These are phyloP conservation scores for Nannochloropsis salina DNA, from an alignment of 108 stramenopile genomes.

Conservation along the genomic window DNA sequence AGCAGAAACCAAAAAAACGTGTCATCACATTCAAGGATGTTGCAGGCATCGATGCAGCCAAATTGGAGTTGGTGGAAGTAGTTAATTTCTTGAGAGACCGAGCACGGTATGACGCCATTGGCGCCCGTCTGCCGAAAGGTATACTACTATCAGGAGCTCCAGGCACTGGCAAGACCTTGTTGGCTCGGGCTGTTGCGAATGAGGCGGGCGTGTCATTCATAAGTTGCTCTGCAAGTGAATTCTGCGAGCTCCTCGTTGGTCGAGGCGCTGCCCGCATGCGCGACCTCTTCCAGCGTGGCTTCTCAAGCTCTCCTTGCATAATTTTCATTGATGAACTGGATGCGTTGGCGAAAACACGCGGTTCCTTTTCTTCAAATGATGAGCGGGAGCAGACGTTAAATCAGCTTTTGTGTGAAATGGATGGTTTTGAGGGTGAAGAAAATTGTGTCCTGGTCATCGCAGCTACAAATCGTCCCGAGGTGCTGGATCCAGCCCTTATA, in stretches of 20 bases:
- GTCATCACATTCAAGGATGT: slow-evolving; percentile 69
- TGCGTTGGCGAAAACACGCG: slow-evolving; percentile 52
- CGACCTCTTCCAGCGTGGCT: slow-evolving; percentile 46
- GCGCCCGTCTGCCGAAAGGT: slow-evolving; percentile 51
- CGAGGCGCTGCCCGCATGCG: slow-evolving; percentile 52
- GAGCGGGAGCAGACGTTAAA: slow-evolving; percentile 92
- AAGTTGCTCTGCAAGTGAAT: slow-evolving; percentile 50
- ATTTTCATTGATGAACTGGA: slow-evolving; percentile 55
- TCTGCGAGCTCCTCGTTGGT: slow-evolving; percentile 54
- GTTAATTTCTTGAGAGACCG: slow-evolving; percentile 54
- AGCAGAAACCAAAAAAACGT: slow-evolving; percentile 27
- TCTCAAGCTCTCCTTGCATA: slow-evolving; percentile 41
- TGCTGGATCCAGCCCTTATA: slow-evolving; percentile 71
- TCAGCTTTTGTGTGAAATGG: slow-evolving; percentile 88
- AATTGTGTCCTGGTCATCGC: slow-evolving; percentile 74
- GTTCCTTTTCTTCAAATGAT: slow-evolving; percentile 64
- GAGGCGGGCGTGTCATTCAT: slow-evolving; percentile 54
- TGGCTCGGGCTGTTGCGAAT: slow-evolving; percentile 50
- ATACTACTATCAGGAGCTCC: slow-evolving; percentile 25
- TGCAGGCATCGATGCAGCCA: slow-evolving; percentile 74
- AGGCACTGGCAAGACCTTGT: slow-evolving; percentile 49
- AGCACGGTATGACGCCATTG: slow-evolving; percentile 41
- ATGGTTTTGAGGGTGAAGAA: slow-evolving; percentile 68
- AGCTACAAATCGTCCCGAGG: slow-evolving; percentile 70
- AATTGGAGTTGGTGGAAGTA: slow-evolving; percentile 76